Percentiles rank a stretch among this genome's conserved stretches.
Conservation (phyloP, 2,329 filamentous ascomycete species). For the Curvularia sp. region DNA sequence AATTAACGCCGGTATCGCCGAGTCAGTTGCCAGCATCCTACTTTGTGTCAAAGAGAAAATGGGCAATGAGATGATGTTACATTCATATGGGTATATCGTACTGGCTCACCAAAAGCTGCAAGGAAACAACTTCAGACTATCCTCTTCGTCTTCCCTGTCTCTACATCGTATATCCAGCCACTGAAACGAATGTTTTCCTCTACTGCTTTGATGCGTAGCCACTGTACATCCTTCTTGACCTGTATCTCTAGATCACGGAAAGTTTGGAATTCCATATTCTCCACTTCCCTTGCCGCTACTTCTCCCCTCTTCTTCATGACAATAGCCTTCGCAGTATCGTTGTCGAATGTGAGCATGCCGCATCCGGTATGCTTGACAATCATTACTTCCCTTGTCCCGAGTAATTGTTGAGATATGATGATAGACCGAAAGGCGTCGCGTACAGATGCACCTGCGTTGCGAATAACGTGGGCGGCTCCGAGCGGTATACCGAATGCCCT, state of each 20-base stretch:
- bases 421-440: conserved; percentile 75
- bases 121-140: conserved; percentile 45
- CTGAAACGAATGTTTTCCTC: conserved; percentile 67
- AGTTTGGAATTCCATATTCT: conserved; percentile 67
- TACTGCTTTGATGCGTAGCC: conserved; percentile 67
- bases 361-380: conserved; percentile 78
- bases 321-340: conserved; percentile 62
- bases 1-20: neutral
- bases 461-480: conserved; percentile 80
- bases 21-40: neutral
- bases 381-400: conserved; percentile 77
- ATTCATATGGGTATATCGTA: conserved; percentile 19
- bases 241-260: conserved; percentile 65
- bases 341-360: conserved; percentile 74
- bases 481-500: conserved; percentile 73
- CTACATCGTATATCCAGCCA: conserved; percentile 81
- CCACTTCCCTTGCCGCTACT: conserved; percentile 56
- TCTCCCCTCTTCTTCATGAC: conserved; percentile 67
- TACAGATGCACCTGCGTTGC: conserved; percentile 69
- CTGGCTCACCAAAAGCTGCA: neutral
- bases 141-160: conserved; percentile 68
- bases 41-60: neutral
- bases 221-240: conserved; percentile 70
- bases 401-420: conserved; percentile 78
- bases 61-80: conserved; percentile 1